Evolutionary conservation across 495 filamentous ascomycete genomes (phyloP).

Genomic region (Apodospora peruviana): DNA sequence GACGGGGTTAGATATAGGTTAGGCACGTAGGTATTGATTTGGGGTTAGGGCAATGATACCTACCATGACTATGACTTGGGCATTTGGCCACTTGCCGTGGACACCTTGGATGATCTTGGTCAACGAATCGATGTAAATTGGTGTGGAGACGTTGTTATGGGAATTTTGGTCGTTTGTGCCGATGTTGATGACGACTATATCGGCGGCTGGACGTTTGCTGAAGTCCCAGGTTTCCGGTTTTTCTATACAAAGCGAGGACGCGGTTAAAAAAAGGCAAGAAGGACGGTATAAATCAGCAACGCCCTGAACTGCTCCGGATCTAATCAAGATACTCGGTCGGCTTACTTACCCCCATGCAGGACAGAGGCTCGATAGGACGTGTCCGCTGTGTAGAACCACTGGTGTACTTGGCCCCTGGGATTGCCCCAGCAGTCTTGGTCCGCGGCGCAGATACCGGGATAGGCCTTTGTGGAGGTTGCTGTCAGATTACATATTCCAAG

Average conservation of each 20-base stretch:
- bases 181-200: slow-evolving; percentile 63
- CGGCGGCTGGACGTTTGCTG: slow-evolving; percentile 50
- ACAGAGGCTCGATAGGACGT: slow-evolving; percentile 45
- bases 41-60: slow-evolving; percentile 3
- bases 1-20: neutral
- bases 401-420: slow-evolving; percentile 49
- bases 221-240: slow-evolving; percentile 59
- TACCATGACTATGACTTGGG: slow-evolving; percentile 60
- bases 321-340: too few relatives aligned
- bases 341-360: slow-evolving; percentile 41
- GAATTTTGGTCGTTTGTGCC: slow-evolving; percentile 63
- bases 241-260: slow-evolving; percentile 15
- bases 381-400: slow-evolving; percentile 64
- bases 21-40: neutral
- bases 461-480: too few relatives aligned
- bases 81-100: slow-evolving; percentile 55
- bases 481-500: too few relatives aligned
- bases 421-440: slow-evolving; percentile 58
- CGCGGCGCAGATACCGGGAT: slow-evolving; percentile 55
- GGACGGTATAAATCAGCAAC: too few relatives aligned
- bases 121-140: slow-evolving; percentile 51
- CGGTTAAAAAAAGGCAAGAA: neutral
- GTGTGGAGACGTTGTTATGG: slow-evolving; percentile 51
- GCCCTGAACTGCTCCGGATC: too few relatives aligned
- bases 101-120: slow-evolving; percentile 55